Evolutionary conservation across 805 yeast genomes (phyloP), one percentile per base, ranked within the genome.

Genomic region (Yamadazyma sp.): DNA sequence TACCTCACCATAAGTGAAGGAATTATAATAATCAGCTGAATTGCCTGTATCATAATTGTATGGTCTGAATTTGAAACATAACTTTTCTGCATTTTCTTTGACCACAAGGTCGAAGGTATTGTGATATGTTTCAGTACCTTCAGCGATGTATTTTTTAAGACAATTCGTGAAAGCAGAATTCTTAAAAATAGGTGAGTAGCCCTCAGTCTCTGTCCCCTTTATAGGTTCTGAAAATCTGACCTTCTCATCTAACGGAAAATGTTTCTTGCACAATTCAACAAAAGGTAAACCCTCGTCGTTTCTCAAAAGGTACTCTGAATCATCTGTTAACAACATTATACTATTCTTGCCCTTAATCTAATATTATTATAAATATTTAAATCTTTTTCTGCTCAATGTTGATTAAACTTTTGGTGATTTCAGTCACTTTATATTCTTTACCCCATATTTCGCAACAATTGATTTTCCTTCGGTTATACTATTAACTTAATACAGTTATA

Each of bases 1-100:
- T 17, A 75, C 65, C 34, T 65, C 54, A 5, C 40, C 47, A 48
- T 68, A 80, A 2, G 73, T 54, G 27, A 69, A 60, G 49, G 60
- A 68, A 3, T 66, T 55, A 58, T 69, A 81, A 22, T 50, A 35
- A 15, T 64, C 58, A 12, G 48, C 52, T 7, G 43, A 54, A 14
- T 30, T 41, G 23, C 64, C 59, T 3, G 64, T 49, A 4, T 46
- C 49, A n/a, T 59, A 47, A 50, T 66, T 49, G 39, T 56, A 61
- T 24, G 52, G 51, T 31, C 77, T 50, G 20, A 47, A 52, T 4
- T 70, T 72, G 14, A 74, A 49, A 36, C 66, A 62, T 2, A 64
- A 62, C 3, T 45, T 33, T 23, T 62, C 53, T 1, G 55, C 50
- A 28, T 44, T 47, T 26, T 42, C 28, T 7, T 38, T 25, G 8